phyloP scores from a whole-genome alignment of 1,284 basidiomycete genomes.

The Pyrrhoderma noxium region DNA sequence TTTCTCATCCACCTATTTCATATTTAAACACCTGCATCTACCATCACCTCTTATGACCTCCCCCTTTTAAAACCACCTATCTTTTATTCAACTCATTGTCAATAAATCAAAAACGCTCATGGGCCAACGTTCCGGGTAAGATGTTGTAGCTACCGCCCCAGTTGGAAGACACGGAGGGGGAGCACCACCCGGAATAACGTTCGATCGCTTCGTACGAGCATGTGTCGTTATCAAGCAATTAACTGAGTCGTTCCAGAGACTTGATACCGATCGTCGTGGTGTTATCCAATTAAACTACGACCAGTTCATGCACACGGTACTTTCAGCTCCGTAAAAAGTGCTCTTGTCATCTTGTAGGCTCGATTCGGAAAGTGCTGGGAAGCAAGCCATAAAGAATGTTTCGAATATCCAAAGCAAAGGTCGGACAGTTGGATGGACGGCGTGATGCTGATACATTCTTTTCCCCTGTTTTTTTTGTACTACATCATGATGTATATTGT shows the following conservation, averaged over 20 bases:
- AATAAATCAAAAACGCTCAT: no score
- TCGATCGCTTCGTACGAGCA: conserved; percentile 77
- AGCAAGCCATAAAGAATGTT: no score
- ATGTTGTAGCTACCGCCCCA: conserved; percentile 43
- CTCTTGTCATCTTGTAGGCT: no score
- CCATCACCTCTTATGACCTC: conserved; percentile 7
- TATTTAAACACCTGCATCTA: conserved; percentile 2
- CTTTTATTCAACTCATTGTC: no score
- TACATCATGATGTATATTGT: no score
- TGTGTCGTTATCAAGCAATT: conserved; percentile 76
- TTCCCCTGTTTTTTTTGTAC: no score
- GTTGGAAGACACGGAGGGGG: conserved; percentile 26
- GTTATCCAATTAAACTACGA: conserved; percentile 76
- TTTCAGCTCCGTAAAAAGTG: conserved; percentile 62
- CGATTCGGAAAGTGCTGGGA: no score
- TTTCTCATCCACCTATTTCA: background rate
- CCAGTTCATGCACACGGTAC: conserved; percentile 65
- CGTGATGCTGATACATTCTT: no score
- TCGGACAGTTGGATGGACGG: no score
- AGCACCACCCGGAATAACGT: conserved; percentile 54
- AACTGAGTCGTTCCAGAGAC: conserved; percentile 52
- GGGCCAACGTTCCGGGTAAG: conserved; percentile 32
- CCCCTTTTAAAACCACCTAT: no score
- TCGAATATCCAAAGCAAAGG: no score
- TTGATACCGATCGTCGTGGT: conserved; percentile 62